A percentile compares a stretch with the other conserved stretches of the same genome.
Evolutionary conservation across 2,329 filamentous ascomycete species (phyloP).

Genomic region (Aspergillus costaricaensis): DNA sequence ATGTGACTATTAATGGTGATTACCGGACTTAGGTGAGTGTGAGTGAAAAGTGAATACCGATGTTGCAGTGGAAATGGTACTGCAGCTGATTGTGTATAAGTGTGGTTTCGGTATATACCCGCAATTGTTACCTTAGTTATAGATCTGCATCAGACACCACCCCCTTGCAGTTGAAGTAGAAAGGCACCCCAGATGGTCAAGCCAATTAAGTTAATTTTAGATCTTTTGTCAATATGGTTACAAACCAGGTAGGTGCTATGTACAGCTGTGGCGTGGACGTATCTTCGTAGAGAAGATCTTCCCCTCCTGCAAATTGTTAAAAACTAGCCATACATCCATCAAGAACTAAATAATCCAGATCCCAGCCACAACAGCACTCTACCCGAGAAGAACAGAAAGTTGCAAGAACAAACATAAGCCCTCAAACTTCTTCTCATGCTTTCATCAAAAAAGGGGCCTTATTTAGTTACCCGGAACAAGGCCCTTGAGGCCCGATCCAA

Average conservation of each 20-base stretch:
- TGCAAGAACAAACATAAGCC: slow-evolving; percentile 28
- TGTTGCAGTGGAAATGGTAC: neutral
- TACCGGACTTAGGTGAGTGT: slow-evolving; percentile 56
- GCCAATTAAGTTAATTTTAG: slow-evolving; percentile 28
- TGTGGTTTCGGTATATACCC: neutral
- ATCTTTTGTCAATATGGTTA: slow-evolving; percentile 40
- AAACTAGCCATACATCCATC: slow-evolving; percentile 21
- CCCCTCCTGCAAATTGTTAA: slow-evolving; percentile 13
- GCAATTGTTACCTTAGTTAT: neutral
- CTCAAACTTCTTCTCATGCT: slow-evolving; percentile 33
- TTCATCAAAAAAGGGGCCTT: slow-evolving; percentile 32
- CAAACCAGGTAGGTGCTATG: slow-evolving; percentile 32
- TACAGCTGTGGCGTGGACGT: slow-evolving; percentile 28
- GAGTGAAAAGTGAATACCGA: neutral
- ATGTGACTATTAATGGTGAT: slow-evolving; percentile 69
- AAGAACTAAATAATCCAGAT: slow-evolving; percentile 19
- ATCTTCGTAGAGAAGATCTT: slow-evolving; percentile 5
- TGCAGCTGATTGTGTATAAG: neutral
- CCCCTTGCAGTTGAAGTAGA: neutral
- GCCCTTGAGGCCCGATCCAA: slow-evolving; percentile 70
- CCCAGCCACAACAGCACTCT: slow-evolving; percentile 29
- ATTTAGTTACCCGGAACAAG: slow-evolving; percentile 57
- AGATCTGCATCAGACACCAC: neutral
- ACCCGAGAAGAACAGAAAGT: slow-evolving; percentile 30
- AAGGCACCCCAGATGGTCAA: slow-evolving; percentile 9